These are phyloP conservation scores for Kwoniella sp. DNA, from an alignment of 768 basidiomycete genomes.

Conservation along the genomic window DNA sequence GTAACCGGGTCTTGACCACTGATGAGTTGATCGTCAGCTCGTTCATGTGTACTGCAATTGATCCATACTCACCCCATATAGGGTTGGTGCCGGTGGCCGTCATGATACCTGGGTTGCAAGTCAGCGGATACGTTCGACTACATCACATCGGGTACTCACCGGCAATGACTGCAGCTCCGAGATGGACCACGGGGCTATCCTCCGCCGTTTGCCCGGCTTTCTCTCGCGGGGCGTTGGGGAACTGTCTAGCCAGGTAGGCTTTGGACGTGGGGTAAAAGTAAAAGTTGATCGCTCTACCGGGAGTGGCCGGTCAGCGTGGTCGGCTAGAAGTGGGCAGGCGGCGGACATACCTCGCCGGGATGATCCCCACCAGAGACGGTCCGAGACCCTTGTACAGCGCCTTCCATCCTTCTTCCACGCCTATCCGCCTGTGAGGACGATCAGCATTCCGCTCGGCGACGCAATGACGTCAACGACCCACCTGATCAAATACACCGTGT, in stretches of 20 bases:
- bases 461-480: slow-evolving; percentile 49
- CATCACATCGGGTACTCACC: slow-evolving; percentile 28
- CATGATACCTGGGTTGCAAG: slow-evolving; percentile 57
- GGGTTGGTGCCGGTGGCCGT: slow-evolving; percentile 93
- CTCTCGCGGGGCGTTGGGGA: slow-evolving; percentile 51
- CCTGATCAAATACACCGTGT: slow-evolving; percentile 87
- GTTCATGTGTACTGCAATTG: not conserved
- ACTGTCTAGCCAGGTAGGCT: slow-evolving; percentile 73
- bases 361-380: slow-evolving; percentile 86
- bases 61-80: slow-evolving; percentile 62
- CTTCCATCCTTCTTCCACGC: slow-evolving; percentile 75
- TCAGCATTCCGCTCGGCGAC: not conserved
- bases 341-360: slow-evolving; percentile 67
- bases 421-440: slow-evolving; percentile 57
- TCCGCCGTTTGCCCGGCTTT: slow-evolving; percentile 58
- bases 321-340: not conserved
- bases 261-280: slow-evolving; percentile 98
- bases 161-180: slow-evolving; percentile 76
- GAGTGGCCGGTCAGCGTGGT: not conserved
- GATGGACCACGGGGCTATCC: slow-evolving; percentile 82
- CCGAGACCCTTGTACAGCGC: slow-evolving; percentile 93
- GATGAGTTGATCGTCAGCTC: not conserved
- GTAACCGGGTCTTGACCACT: slow-evolving; percentile 93
- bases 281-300: slow-evolving; percentile 76
- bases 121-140: not conserved